Conservation (phyloP, 2,329 filamentous ascomycete genomes). For the Drechslera avenae region DNA sequence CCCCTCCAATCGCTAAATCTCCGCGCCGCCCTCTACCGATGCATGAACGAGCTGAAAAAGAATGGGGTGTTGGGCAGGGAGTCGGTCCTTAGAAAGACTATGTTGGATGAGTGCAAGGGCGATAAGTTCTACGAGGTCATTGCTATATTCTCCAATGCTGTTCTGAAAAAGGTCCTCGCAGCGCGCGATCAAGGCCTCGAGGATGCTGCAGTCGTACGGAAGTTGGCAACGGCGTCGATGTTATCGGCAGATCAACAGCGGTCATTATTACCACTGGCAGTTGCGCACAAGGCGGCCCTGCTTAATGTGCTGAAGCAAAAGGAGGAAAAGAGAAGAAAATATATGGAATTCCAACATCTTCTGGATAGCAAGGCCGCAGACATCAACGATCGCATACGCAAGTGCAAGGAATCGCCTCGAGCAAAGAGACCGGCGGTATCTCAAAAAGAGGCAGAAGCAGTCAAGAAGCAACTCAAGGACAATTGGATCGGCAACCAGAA, state of each 20-base stretch:
- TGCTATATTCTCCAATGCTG: slow-evolving; percentile 79
- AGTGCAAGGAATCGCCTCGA: slow-evolving; percentile 33
- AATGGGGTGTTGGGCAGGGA: slow-evolving; percentile 81
- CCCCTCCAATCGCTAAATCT: slow-evolving; percentile 90
- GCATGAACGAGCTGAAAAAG: slow-evolving; percentile 85
- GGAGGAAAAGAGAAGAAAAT: slow-evolving; percentile 62
- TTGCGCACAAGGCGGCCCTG: slow-evolving; percentile 75
- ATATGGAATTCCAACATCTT: slow-evolving; percentile 66
- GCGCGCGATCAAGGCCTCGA: slow-evolving; percentile 52
- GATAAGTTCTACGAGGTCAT: slow-evolving; percentile 88
- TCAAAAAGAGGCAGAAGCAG: slow-evolving; percentile 35
- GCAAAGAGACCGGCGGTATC: slow-evolving; percentile 38
- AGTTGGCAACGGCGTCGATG: slow-evolving; percentile 54
- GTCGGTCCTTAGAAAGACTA: slow-evolving; percentile 83
- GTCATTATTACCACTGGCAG: slow-evolving; percentile 66
- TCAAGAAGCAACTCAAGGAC: slow-evolving; percentile 67
- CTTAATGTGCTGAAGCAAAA: slow-evolving; percentile 64
- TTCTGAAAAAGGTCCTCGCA: slow-evolving; percentile 71
- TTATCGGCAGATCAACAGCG: slow-evolving; percentile 41
- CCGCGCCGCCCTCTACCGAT: slow-evolving; percentile 79
- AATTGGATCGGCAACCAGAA: slow-evolving; percentile 80
- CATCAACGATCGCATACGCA: slow-evolving; percentile 60
- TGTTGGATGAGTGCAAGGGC: slow-evolving; percentile 95
- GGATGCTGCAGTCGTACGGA: slow-evolving; percentile 52
- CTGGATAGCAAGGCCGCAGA: slow-evolving; percentile 67